Base-by-base conservation (phyloP, 345 rosid species). In the Brassica nigra region DNA sequence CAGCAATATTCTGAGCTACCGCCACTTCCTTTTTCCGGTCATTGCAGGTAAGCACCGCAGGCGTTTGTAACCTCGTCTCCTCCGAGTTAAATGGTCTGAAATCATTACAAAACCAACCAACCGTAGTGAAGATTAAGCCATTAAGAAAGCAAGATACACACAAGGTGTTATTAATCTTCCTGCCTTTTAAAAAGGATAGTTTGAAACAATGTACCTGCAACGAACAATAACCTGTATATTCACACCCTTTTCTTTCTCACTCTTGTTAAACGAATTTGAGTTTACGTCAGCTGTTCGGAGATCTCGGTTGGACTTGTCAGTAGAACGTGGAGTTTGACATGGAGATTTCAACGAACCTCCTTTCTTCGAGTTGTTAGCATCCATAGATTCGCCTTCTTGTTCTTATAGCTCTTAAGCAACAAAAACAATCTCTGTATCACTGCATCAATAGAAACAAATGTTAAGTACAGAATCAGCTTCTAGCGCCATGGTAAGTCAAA, bases 171-270 rank as follows among this genome's bases (percentile, higher is more conserved):
- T 11, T 11, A 39, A 39, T 20, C 27, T 27, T 73, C 66, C 30
- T 70, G 49, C 31, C 61, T 10, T 44, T 47, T 14, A 1, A 7
- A 55, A 4, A 68, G 39, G n/a, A 62, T 3, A 58, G 2, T 9
- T 0, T 4, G 29, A 23, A 42, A 18, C 61, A 34, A 55, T 81
- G 59, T 62, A 95, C 99, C 99, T 91, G 92, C 99, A 95, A 73
- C 99, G 98, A 82, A 93, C 87, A 30, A 95, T 88, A 42, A 95
- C 99, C 83, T 95, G 99, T 39, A 95, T 95, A 78, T 91, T 95
- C 30, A 95, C 99, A 33, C 99, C 98, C 86, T 95, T 95, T 6
- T 95, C 99, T 79, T 84, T 93, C 66, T 95, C 99, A 67, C 85
- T 85, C 81, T 89, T 93, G 70, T 71, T 82, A 75, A 82, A 83